These are phyloP conservation scores for Calocybe gambosa DNA, from an alignment of 1,284 basidiomycete species.

Conservation along the genomic window DNA sequence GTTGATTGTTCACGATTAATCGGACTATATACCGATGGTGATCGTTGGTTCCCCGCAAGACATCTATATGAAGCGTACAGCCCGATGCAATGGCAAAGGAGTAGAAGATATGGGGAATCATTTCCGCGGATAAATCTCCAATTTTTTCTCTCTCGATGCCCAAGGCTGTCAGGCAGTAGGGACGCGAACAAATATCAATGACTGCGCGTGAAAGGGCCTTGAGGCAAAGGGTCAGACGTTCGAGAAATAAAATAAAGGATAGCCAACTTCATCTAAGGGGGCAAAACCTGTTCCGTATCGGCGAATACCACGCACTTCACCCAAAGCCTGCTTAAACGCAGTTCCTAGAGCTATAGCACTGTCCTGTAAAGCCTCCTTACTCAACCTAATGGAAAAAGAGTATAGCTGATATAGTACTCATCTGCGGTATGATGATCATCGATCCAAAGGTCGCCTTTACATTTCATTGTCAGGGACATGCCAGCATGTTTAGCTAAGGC, in stretches of 20 bases:
- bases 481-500: constrained; percentile 93
- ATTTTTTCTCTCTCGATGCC: constrained; percentile 93
- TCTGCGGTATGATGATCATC: constrained; percentile 99
- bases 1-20: neutral
- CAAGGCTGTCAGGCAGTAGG: constrained; percentile 91
- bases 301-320: constrained; percentile 91
- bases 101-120: constrained; percentile 95
- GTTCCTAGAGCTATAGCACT: constrained; percentile 89
- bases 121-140: constrained; percentile 94
- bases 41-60: constrained; percentile 92
- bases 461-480: constrained; percentile 86
- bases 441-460: constrained; percentile 94
- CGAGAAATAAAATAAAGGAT: constrained; percentile 5
- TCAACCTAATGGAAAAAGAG: constrained; percentile 10
- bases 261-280: constrained; percentile 87
- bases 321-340: constrained; percentile 94
- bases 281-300: constrained; percentile 97
- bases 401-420: constrained; percentile 39
- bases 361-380: constrained; percentile 61
- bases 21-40: constrained; percentile 75
- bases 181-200: constrained; percentile 96
- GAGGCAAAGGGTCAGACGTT: constrained; percentile 1
- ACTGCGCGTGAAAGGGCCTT: constrained; percentile 93
- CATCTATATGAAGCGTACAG: constrained; percentile 91
- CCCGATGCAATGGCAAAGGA: constrained; percentile 90